phyloP scores from a whole-genome alignment of 2,329 filamentous ascomycete species.

The Ceratocystis destructans region DNA sequence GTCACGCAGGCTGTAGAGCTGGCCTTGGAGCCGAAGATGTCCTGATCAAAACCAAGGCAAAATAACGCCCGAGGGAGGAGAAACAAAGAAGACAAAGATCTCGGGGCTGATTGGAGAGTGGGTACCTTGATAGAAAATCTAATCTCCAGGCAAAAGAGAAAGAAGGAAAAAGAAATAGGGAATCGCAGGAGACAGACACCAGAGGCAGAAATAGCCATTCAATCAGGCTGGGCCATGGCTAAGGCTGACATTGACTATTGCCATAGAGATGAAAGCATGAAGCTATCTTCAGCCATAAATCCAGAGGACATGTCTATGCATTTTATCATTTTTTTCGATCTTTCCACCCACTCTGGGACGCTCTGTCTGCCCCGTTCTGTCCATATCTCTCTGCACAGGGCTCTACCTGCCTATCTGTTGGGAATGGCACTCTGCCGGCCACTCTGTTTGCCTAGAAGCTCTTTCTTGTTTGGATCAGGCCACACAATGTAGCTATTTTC shows the following conservation, averaged over 20 bases:
- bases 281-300: not conserved
- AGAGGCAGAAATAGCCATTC: not conserved
- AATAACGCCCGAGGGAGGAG: not conserved
- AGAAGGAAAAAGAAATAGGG: not conserved
- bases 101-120: not conserved
- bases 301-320: not conserved
- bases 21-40: not conserved
- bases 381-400: too few species aligned
- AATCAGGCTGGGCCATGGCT: not conserved
- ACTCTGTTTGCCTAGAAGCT: not conserved
- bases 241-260: not conserved
- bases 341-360: not conserved
- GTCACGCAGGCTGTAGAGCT: not conserved
- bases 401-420: too few species aligned
- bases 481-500: not conserved
- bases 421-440: too few species aligned
- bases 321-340: not conserved
- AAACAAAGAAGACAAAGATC: not conserved
- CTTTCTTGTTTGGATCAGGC: not conserved
- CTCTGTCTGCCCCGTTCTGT: too few species aligned
- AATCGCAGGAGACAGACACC: not conserved
- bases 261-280: conserved; percentile 5
- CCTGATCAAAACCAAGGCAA: not conserved
- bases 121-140: not conserved
- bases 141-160: not conserved